Conservation (phyloP, 306 rosid species). For the Glycine soja region DNA sequence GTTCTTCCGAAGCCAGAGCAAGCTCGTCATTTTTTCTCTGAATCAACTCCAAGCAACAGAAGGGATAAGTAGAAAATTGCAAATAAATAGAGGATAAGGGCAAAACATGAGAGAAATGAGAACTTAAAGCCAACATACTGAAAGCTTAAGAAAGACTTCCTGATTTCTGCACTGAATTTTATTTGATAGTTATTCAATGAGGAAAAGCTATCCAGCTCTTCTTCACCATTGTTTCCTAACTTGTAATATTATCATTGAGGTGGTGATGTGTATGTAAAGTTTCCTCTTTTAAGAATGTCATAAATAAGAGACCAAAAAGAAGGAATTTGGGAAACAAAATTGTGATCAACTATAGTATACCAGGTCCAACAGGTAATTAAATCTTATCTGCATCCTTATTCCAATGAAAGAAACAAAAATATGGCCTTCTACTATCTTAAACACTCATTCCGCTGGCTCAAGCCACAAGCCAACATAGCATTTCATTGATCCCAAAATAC, state of each 20-base stretch:
- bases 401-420: slow-evolving; percentile 24
- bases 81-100: slow-evolving; percentile 30
- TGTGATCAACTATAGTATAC: slow-evolving; percentile 31
- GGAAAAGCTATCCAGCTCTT: slow-evolving; percentile 14
- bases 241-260: slow-evolving; percentile 34
- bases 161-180: slow-evolving; percentile 16
- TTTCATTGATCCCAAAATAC: slow-evolving; percentile 24
- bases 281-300: slow-evolving; percentile 13
- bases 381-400: slow-evolving; percentile 24
- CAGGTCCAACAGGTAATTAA: slow-evolving; percentile 27
- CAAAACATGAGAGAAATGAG: slow-evolving; percentile 5
- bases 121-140: slow-evolving; percentile 31
- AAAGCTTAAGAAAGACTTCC: slow-evolving; percentile 32
- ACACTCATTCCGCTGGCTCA: slow-evolving; percentile 21
- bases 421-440: slow-evolving; percentile 31
- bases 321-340: not conserved
- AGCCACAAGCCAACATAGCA: slow-evolving; percentile 9
- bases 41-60: slow-evolving; percentile 46
- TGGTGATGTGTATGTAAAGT: not conserved
- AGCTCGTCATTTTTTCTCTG: slow-evolving; percentile 81
- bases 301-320: slow-evolving; percentile 37
- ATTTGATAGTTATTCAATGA: not conserved
- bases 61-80: slow-evolving; percentile 39
- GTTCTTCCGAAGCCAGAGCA: slow-evolving; percentile 73
- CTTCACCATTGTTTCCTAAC: slow-evolving; percentile 33